Evolutionary conservation across 768 basidiomycete genomes (phyloP).

Genomic region (Boletus pseudo-olivaceus): DNA sequence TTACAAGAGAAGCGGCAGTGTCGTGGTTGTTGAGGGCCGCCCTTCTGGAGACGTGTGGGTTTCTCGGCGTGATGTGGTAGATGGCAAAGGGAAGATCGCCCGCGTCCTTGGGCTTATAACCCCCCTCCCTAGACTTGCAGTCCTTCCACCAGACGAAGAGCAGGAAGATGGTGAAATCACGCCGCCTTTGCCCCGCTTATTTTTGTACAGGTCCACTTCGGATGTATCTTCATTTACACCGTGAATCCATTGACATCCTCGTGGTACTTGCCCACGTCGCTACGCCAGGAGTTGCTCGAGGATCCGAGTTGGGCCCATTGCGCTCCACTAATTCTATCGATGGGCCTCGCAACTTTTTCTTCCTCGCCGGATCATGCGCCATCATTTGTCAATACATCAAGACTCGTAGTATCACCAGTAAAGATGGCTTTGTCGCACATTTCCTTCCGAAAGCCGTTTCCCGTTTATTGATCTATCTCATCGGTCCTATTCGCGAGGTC

Average conservation of each 20-base stretch:
- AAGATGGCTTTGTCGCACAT: neutral
- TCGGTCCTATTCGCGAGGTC: neutral
- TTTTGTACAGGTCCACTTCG: neutral
- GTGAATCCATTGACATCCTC: neutral
- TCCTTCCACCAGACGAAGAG: constrained; percentile 51
- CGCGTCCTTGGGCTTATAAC: constrained; percentile 64
- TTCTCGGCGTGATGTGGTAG: constrained; percentile 65
- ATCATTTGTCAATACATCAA: neutral
- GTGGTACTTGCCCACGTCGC: neutral
- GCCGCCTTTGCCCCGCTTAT: constrained; percentile 50
- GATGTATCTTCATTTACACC: neutral
- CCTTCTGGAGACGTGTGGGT: constrained; percentile 77
- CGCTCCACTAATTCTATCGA: neutral
- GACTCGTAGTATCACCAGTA: neutral
- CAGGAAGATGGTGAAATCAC: constrained; percentile 38
- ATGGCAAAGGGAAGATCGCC: constrained; percentile 58
- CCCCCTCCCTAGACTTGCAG: constrained; percentile 63
- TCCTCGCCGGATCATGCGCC: neutral
- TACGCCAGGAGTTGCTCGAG: neutral
- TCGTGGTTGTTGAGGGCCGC: constrained; percentile 64
- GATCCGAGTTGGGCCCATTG: neutral
- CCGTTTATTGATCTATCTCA: neutral
- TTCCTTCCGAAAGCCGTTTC: neutral
- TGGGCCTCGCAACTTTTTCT: neutral
- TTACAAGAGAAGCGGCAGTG: constrained; percentile 60